Conservation (phyloP, 331 rosid species). For the Phaseolus coccineus region DNA sequence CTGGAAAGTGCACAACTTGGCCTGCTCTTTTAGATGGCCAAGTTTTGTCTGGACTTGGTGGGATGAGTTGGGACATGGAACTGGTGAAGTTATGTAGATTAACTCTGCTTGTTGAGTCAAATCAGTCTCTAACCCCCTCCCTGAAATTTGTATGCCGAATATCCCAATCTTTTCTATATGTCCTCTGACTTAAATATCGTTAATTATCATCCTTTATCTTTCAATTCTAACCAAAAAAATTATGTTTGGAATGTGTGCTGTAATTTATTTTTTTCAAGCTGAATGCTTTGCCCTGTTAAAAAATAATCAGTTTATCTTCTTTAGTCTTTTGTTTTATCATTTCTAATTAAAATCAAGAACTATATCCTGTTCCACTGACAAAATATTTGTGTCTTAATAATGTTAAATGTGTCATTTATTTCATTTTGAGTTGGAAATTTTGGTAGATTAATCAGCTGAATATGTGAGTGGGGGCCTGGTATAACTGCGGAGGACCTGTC, state of each 20-base stretch:
- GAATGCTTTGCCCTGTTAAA: constrained; percentile 9
- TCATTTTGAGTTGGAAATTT: constrained; percentile 20
- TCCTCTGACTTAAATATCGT: constrained; percentile 24
- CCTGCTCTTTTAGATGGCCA: constrained; percentile 30
- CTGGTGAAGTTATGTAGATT: neutral
- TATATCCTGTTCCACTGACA: neutral
- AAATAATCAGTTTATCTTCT: constrained; percentile 10
- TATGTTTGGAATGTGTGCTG: neutral
- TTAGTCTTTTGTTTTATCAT: constrained; percentile 23
- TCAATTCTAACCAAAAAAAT: neutral
- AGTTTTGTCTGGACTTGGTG: constrained; percentile 26
- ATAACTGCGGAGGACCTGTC: constrained; percentile 7
- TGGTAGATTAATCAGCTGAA: constrained; percentile 11
- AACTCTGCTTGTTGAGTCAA: neutral
- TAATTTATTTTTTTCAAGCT: constrained; percentile 6
- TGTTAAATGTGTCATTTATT: constrained; percentile 21
- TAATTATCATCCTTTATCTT: neutral
- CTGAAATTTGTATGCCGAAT: constrained; percentile 27
- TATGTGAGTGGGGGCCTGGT: constrained; percentile 12
- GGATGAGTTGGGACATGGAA: constrained; percentile 22
- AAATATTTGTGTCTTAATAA: constrained; percentile 16
- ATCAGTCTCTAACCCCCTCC: constrained; percentile 1
- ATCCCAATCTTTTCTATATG: neutral
- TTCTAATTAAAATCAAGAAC: constrained; percentile 18
- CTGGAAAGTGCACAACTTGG: constrained; percentile 30